Evolutionary conservation across 768 basidiomycete species (phyloP), one percentile per base, ranked within the genome.

Genomic region (Hygrophorus pudorinus): DNA sequence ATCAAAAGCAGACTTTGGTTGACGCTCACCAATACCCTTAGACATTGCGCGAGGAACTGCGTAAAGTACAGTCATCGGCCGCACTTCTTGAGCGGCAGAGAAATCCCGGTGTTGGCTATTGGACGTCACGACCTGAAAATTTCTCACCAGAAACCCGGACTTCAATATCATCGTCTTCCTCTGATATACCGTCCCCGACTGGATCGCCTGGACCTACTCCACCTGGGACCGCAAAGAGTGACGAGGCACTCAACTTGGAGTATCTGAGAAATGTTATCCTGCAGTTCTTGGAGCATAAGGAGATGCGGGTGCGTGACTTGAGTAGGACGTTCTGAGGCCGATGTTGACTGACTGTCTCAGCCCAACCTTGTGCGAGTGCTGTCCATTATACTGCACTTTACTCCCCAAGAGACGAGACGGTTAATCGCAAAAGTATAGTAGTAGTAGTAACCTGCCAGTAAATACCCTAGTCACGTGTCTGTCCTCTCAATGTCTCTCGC

Each of bases 241-340:
- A 97, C 35, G 93, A 94, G 57, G 94, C 94, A 49, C 76, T 98
- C 44, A 98, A 94, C 56, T 66, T 94, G 6, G 96, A 98, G 64
- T 99, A 99, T 62, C 63, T 99, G 37, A 74, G 96, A 46, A 98
- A 98, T 60, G 86, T 98, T 27, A 90, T 98, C 45, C 61, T 99
- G 37, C 96, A 98, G 60, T 99, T 99, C 67, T 70, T 99, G 40
- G 96, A 99, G 59, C 88, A 97, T 65, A 92, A 94, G 59, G 92
- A 98, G 61, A 97, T 97, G 92, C 75, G 96, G 65, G 92, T 92
- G 57, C 59, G 88, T 67, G 16, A 32, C 3, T 18, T 34, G 20
- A 29, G 11, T 42, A 5, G 14, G n/a, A 31, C 18, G 16, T 33
- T 20, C 11, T 45, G n/a, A 37, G n/a, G 16, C 24, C 41, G 24